Evolutionary conservation across 2,329 filamentous ascomycete genomes (phyloP), one percentile per base, ranked within the genome.

Genomic region (Colletotrichum magnum): DNA sequence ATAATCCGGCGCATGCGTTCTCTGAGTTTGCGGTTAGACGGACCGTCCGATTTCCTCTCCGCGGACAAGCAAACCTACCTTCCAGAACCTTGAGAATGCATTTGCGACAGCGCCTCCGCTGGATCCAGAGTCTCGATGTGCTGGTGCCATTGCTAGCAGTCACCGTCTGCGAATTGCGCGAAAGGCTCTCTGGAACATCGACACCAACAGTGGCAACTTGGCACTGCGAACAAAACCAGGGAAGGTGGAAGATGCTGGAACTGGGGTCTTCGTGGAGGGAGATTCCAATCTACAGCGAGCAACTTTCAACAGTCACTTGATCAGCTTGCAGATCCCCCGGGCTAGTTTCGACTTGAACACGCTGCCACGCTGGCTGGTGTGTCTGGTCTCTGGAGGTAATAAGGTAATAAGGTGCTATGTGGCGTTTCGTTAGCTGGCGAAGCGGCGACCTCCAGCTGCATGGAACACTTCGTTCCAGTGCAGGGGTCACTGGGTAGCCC

Each of bases 1-100:
- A 81, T 97, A 98, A 79, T 99, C 96, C 6, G 93, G 90, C 12
- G 93, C 93, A 83, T 98, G 96, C 1, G 93, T 94, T 78, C 90
- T 91, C 89, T 94, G 75, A 74, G 28, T 68, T 58, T 16, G 32
- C 18, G 39, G 67, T 69, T 70, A 64, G 57, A 71, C 71, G 2
- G 32, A 36, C 32, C 32, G 32, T 36, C 32, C 51, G 36, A 36
- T 5, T 32, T 12, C 3, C 24, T 12, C 13, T 10, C 7, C 5
- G 1, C 16, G 13, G 12, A 16, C 10, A 26, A n/a, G 1, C 9
- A 28, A 52, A 26, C 75, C 64, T 76, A 86, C 86, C 77, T 80
- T 83, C 85, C 86, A 88, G 71, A 84, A 84, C 57, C 83, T 78
- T 15, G 77, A 75, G 26, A 86, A 58, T 1, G 80, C 76, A 13